Evolutionary conservation across 163 green algal genomes (phyloP).

Genomic region (Chlorella variabilis): DNA sequence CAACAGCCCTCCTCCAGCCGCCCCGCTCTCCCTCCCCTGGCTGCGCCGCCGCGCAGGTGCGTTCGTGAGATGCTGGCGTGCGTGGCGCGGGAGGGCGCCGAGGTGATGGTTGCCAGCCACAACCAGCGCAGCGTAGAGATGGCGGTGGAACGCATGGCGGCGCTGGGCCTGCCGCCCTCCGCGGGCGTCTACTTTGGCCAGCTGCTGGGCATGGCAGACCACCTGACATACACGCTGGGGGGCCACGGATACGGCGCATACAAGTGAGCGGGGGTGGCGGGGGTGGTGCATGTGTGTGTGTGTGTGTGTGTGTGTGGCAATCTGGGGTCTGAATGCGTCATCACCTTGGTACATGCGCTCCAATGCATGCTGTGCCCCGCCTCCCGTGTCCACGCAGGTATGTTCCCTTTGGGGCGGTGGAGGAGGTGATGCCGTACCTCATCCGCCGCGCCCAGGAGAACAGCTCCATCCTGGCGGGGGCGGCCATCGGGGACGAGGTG

Average conservation of each 20-base stretch:
- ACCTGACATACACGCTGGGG: conserved; percentile 86
- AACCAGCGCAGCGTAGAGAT: conserved; percentile 78
- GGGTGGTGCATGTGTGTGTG: not conserved
- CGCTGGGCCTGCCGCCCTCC: conserved; percentile 56
- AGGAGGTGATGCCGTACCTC: conserved; percentile 86
- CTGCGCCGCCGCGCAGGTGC: too few relatives aligned
- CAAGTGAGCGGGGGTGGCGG: conserved; percentile 43
- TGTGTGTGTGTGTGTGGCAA: not conserved
- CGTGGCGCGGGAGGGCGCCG: conserved; percentile 27
- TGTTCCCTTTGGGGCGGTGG: conserved; percentile 83
- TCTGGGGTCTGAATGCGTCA: too few relatives aligned
- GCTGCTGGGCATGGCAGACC: conserved; percentile 93
- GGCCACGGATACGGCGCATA: conserved; percentile 69
- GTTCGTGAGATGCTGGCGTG: conserved; percentile 49
- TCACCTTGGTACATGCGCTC: too few relatives aligned
- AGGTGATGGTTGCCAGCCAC: conserved; percentile 77
- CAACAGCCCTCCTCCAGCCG: too few relatives aligned
- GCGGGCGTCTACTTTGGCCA: conserved; percentile 72
- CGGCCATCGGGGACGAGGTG: conserved; percentile 52
- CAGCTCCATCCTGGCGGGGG: conserved; percentile 67
- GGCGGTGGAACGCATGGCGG: conserved; percentile 70
- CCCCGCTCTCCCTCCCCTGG: too few relatives aligned
- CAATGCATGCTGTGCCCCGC: too few relatives aligned
- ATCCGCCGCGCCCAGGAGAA: conserved; percentile 87
- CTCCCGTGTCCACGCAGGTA: conserved; percentile 61